Evolutionary conservation across 2,329 filamentous ascomycete genomes (phyloP).

Genomic region (Sporothrix sp.): DNA sequence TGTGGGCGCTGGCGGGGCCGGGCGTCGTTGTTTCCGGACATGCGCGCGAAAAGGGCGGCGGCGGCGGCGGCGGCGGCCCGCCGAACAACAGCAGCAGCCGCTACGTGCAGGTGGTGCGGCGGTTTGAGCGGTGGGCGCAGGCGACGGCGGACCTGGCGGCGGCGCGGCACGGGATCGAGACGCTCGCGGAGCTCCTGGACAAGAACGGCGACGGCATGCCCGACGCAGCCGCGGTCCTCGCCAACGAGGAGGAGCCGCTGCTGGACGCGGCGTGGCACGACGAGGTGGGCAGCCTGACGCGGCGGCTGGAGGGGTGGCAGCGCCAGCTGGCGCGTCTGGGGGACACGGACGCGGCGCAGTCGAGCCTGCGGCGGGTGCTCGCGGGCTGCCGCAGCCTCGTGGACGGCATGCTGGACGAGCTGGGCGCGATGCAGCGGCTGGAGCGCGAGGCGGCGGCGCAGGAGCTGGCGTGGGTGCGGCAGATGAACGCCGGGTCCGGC

Average conservation of each 20-base stretch:
- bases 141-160: conserved; percentile 37
- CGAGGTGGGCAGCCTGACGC: conserved; percentile 42
- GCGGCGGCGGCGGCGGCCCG: not conserved
- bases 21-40: conserved; percentile 30
- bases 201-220: not conserved
- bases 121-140: conserved; percentile 52
- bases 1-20: conserved; percentile 39
- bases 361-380: conserved; percentile 40
- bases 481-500: conserved; percentile 33
- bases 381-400: conserved; percentile 40
- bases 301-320: conserved; percentile 38
- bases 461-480: conserved; percentile 51
- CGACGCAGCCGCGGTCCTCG: conserved; percentile 21
- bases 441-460: conserved; percentile 45
- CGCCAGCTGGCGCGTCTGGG: conserved; percentile 11
- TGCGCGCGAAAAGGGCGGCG: no score
- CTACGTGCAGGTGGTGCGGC: conserved; percentile 43
- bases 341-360: conserved; percentile 16
- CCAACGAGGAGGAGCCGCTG: conserved; percentile 27
- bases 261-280: conserved; percentile 50
- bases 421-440: conserved; percentile 52
- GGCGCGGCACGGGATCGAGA: conserved; percentile 24
- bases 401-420: conserved; percentile 51
- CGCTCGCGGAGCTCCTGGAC: conserved; percentile 7
- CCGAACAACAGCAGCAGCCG: conserved; percentile 21